A percentile compares a stretch with the other conserved stretches of the same genome.
These are phyloP conservation scores for Persicaria tinctoria DNA, from an alignment of 148 eudicot genomes.

Conservation along the genomic window DNA sequence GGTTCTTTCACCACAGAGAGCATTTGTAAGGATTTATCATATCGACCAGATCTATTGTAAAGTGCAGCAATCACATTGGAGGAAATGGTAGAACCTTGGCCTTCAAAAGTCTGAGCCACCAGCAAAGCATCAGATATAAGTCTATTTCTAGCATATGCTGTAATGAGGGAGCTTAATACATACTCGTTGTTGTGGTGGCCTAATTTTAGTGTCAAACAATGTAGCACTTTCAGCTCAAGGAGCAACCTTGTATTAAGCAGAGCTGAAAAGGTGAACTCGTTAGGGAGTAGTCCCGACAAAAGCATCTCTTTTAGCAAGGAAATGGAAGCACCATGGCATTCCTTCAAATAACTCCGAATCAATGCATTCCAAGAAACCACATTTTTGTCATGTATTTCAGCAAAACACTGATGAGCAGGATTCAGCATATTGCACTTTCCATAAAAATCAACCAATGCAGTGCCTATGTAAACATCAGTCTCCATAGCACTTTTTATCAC, in stretches of 20 bases:
- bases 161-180: constrained; percentile 46
- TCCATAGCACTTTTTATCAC: constrained; percentile 34
- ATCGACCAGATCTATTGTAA: constrained; percentile 51
- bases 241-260: constrained; percentile 34
- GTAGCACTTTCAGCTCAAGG: constrained; percentile 48
- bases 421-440: constrained; percentile 34
- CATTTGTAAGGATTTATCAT: constrained; percentile 48
- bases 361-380: constrained; percentile 69
- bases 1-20: constrained; percentile 49
- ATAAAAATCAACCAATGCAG: constrained; percentile 63
- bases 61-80: constrained; percentile 62
- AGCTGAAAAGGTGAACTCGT: constrained; percentile 49
- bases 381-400: constrained; percentile 43
- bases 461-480: constrained; percentile 50
- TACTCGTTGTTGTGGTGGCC: constrained; percentile 43
- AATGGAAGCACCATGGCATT: constrained; percentile 17
- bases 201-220: constrained; percentile 37
- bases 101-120: constrained; percentile 25
- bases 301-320: constrained; percentile 45
- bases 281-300: constrained; percentile 35
- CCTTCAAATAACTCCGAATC: constrained; percentile 36
- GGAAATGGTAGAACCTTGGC: constrained; percentile 32
- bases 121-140: constrained; percentile 42
- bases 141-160: constrained; percentile 56
- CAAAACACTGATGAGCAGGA: constrained; percentile 52